Evolutionary conservation across 352 stramenopile species (phyloP).

Genomic region (Phytophthora sp.): DNA sequence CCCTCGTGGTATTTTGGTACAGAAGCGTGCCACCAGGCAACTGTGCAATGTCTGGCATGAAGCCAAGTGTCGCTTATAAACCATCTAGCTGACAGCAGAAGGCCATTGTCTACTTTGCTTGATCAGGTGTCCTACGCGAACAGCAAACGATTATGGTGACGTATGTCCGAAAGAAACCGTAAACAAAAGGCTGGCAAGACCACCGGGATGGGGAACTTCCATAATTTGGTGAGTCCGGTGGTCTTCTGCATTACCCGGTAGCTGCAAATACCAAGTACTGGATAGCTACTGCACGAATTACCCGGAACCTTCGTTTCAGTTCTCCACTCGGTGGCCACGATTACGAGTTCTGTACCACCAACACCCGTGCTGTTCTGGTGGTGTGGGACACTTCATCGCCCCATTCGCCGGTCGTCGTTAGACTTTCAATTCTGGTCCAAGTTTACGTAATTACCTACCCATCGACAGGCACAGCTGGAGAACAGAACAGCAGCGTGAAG

Average conservation of each 20-base stretch:
- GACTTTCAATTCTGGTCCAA: too few species aligned
- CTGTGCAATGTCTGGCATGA: too few species aligned
- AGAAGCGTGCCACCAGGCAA: too few species aligned
- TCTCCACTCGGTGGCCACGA: slow-evolving; percentile 11
- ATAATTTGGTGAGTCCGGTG: slow-evolving; percentile 22
- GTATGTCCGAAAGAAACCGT: neutral
- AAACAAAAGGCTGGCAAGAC: slow-evolving; percentile 19
- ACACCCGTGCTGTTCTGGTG: neutral
- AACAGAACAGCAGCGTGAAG: too few species aligned
- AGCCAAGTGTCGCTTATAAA: too few species aligned
- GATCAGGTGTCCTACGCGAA: slow-evolving; percentile 11
- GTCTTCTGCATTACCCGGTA: neutral
- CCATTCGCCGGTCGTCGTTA: too few species aligned
- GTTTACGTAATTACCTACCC: too few species aligned
- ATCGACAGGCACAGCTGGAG: too few species aligned
- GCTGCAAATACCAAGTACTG: too few species aligned
- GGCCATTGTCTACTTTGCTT: neutral
- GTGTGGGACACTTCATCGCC: slow-evolving; percentile 17
- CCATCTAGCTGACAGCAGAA: too few species aligned
- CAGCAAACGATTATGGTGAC: slow-evolving; percentile 23
- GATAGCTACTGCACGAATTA: neutral
- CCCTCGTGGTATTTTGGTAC: too few species aligned
- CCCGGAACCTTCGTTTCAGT: slow-evolving; percentile 6
- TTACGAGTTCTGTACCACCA: neutral
- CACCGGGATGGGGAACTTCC: slow-evolving; percentile 5